A percentile compares a stretch with the other conserved stretches of the same genome.
These are phyloP conservation scores for Phialocephala sp. DNA, from an alignment of 2,329 filamentous ascomycete species.

Conservation along the genomic window DNA sequence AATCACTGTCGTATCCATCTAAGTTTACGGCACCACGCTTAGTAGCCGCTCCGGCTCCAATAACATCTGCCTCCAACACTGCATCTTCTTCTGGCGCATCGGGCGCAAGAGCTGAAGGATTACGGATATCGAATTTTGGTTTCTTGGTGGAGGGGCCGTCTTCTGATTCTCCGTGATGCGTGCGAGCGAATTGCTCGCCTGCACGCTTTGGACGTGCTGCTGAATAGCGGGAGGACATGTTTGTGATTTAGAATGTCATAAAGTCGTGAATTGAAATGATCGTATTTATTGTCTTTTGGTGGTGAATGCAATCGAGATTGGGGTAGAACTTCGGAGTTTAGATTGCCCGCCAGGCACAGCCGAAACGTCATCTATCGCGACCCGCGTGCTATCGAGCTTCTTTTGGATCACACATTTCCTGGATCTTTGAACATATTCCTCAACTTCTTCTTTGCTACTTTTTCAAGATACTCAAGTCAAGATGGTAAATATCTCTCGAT, in stretches of 20 bases:
- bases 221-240: slow-evolving; percentile 61
- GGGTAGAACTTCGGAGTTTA: slow-evolving; percentile 25
- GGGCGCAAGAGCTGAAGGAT: slow-evolving; percentile 88
- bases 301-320: slow-evolving; percentile 1
- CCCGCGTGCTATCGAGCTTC: slow-evolving; percentile 21
- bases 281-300: background rate
- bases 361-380: slow-evolving; percentile 30
- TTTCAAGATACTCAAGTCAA: slow-evolving; percentile 13
- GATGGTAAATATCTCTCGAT: slow-evolving; percentile 29
- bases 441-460: slow-evolving; percentile 2
- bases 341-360: slow-evolving; percentile 29
- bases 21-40: slow-evolving; percentile 96
- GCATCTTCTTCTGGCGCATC: slow-evolving; percentile 78
- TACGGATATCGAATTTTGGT: slow-evolving; percentile 91
- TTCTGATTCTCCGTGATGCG: slow-evolving; percentile 65
- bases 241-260: slow-evolving; percentile 39
- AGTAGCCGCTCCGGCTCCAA: slow-evolving; percentile 75
- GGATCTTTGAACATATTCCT: slow-evolving; percentile 1
- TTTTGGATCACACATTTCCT: slow-evolving; percentile 11
- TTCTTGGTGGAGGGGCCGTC: slow-evolving; percentile 66
- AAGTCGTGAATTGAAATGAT: background rate
- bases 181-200: slow-evolving; percentile 80
- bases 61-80: slow-evolving; percentile 89
- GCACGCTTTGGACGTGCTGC: slow-evolving; percentile 82
- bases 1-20: slow-evolving; percentile 96